Base-by-base conservation (phyloP, 1,284 basidiomycete genomes). In the Leccinum solheimii region DNA sequence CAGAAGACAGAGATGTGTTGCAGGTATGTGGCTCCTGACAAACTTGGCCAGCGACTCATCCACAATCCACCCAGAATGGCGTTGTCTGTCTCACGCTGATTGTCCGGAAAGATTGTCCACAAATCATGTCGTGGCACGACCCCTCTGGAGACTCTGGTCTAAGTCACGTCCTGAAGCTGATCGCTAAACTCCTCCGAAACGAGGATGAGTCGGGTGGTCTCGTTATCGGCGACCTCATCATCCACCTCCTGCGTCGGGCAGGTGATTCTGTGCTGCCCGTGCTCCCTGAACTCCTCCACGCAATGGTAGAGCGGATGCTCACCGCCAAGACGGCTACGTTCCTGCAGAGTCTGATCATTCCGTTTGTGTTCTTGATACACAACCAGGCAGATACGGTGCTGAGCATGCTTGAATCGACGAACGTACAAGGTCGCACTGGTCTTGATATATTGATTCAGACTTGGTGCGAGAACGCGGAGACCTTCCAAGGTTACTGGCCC, bases 381-480 rank as follows among this genome's bases (percentile, higher is more conserved):
- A 88, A 88, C 64, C 90, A 96, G 72, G 85, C 86, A 32, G 87
- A 92, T 67, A 86, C 86, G 1, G 88, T 94, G 2, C 79, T 97
- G 21, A 78, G 83, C 16, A 81, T 96, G 27, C 81, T 97, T 36
- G 90, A 93, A 66, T 79, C 83, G 5, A 87, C 86, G 64, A 76
- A 75, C 7, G 72, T 86, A 32, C 77, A 87, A 58, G 84, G 83
- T 13, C 81, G 84, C 16, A 83, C 81, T 9, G 87, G 86, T 0
- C 83, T 98, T 14, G 87, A 94, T 65, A 83, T 97, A 50, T 81
- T 99, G 23, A 82, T 97, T 45, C 84, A 88, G 60, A 89, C 90
- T 1, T 98, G 97, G 97, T 93, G 91, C 70, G 96, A 98, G 72
- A 95, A 94, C 69, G 90, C 91, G 27, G 92, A 94, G 75, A 94